Evolutionary conservation across 2,329 filamentous ascomycete genomes (phyloP), one percentile per base, ranked within the genome.

Genomic region (Cyphellophora europaea): DNA sequence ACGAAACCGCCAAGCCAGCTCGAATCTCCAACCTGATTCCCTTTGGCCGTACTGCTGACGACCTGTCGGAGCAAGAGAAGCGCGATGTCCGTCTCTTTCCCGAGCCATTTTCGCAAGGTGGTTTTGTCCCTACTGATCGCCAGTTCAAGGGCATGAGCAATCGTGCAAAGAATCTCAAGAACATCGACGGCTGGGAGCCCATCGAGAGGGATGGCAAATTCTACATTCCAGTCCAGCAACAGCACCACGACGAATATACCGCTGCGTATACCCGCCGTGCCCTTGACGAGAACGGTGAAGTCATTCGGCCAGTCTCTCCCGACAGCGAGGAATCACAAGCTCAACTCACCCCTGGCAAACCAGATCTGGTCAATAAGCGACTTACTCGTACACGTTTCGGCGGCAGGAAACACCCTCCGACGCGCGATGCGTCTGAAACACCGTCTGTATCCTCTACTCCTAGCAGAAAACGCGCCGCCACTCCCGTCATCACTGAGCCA

Each of bases 101-200:
- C 44, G 68, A 77, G 47, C 71, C 74, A 1, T 74, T 73, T 38
- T 52, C 60, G 2, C 74, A 78, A 45, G 62, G 61, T 30, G 61
- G 62, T 6, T 65, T 66, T 45, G 57, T 58, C 28, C 61, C 63
- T 5, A 66, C 60, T 13, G 47, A 61, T 3, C 53, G 59, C 10
- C 61, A 65, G 38, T 52, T 51, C 31, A 55, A 58, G 38, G 62
- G 58, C 41, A 59, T 62, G 52, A 47, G 48, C 16, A 46, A 51
- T 16, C 58, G 61, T 38, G 51, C 50, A 16, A 52, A 49, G 6
- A 42, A 48, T 11, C 50, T 49, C 5, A 54, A 53, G 16, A 54
- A 62, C 30, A 52, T 49, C 11, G 62, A 66, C 47, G 58, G 58
- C 15, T 65, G 60, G 57, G 47, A 43, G 11, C 50, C 53, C 5